phyloP scores from a whole-genome alignment of 106 monocot genomes.

The Dendrobium nobile region DNA sequence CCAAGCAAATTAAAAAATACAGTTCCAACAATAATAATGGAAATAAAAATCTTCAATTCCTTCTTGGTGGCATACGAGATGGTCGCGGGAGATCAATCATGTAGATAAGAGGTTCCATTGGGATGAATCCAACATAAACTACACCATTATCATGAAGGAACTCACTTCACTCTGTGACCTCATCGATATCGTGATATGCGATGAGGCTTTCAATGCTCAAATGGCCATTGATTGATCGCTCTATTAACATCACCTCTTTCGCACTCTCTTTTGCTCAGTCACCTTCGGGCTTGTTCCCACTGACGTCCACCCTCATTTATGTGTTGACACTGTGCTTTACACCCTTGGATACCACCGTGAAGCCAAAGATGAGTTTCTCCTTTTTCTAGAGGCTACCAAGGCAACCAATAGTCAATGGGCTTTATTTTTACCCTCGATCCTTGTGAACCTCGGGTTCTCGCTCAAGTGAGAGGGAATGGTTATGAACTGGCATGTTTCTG shows the following conservation, averaged over 20 bases:
- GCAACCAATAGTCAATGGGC: slow-evolving; percentile 74
- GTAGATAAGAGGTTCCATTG: slow-evolving; percentile 32
- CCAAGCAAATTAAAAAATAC: slow-evolving; percentile 55
- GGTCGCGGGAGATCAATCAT: slow-evolving; percentile 67
- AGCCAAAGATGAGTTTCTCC: slow-evolving; percentile 87
- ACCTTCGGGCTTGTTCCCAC: slow-evolving; percentile 80
- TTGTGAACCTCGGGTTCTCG: slow-evolving; percentile 79
- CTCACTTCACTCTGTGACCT: slow-evolving; percentile 40
- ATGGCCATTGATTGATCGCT: slow-evolving; percentile 56
- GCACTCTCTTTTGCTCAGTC: slow-evolving; percentile 58
- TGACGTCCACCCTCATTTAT: slow-evolving; percentile 78
- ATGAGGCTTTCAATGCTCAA: slow-evolving; percentile 41
- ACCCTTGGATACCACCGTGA: slow-evolving; percentile 67
- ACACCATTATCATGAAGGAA: slow-evolving; percentile 58
- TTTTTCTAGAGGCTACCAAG: slow-evolving; percentile 81
- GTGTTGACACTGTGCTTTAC: slow-evolving; percentile 65
- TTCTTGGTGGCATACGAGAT: slow-evolving; percentile 73
- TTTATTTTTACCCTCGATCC: slow-evolving; percentile 78
- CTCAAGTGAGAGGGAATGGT: slow-evolving; percentile 91
- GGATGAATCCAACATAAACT: slow-evolving; percentile 59
- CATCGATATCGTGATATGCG: slow-evolving; percentile 45
- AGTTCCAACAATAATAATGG: slow-evolving; percentile 28
- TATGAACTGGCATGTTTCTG: slow-evolving; percentile 12
- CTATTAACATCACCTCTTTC: slow-evolving; percentile 67
- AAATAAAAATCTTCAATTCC: slow-evolving; percentile 62